These are phyloP conservation scores for Buxus sempervirens DNA, from an alignment of 164 flowering plant species.

Conservation along the genomic window DNA sequence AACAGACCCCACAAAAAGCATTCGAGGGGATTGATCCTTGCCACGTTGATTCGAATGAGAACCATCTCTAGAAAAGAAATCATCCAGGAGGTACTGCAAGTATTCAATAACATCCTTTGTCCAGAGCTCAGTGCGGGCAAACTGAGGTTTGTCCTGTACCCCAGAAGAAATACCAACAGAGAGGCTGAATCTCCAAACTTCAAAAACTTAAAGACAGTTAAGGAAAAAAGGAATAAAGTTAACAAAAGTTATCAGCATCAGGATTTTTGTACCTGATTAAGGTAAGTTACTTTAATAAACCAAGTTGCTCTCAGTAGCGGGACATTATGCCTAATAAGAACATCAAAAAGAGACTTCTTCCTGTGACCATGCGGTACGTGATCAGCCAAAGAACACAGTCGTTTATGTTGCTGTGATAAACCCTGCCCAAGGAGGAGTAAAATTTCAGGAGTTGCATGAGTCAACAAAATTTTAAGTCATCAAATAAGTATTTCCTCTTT, in stretches of 20 bases:
- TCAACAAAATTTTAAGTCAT: no score
- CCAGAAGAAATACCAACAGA: constrained; percentile 61
- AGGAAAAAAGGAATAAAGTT: not conserved
- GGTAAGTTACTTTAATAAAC: constrained; percentile 95
- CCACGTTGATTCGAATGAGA: constrained; percentile 39
- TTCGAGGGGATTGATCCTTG: constrained; percentile 64
- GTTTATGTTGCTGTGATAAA: constrained; percentile 87
- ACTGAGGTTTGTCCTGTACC: constrained; percentile 59
- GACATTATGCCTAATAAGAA: constrained; percentile 86
- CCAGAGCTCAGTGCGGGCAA: constrained; percentile 84
- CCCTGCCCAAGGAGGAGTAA: constrained; percentile 42
- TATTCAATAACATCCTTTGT: constrained; percentile 92
- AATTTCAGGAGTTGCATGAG: not conserved
- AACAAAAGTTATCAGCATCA: not conserved
- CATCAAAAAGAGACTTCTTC: constrained; percentile 74
- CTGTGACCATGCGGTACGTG: constrained; percentile 91
- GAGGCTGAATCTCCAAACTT: constrained; percentile 67
- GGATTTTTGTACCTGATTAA: constrained; percentile 34
- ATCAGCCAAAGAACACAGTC: constrained; percentile 78
- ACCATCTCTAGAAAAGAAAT: constrained; percentile 48
- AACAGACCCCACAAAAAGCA: constrained; percentile 46
- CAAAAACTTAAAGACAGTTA: constrained; percentile 12
- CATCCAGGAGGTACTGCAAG: constrained; percentile 79
- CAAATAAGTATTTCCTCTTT: not conserved
- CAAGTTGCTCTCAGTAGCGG: constrained; percentile 94